A percentile compares a stretch with the other conserved stretches of the same genome.
Conservation (phyloP, 139 green algal species). For the Ettlia oleoabundans region DNA sequence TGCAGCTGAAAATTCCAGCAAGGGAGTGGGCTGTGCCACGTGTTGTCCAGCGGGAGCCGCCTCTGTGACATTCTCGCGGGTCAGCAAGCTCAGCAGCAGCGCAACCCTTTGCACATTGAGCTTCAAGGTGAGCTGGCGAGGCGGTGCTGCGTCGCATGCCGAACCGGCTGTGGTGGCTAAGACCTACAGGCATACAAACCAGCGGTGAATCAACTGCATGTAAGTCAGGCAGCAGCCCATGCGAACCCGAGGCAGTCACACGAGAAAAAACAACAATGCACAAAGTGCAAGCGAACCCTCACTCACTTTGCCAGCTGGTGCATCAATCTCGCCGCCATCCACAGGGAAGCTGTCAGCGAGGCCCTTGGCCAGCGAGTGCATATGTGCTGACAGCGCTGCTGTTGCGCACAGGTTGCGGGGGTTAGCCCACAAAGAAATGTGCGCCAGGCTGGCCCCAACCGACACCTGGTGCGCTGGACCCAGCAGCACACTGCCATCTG, state of each 20-base stretch:
- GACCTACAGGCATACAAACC: too few relatives aligned
- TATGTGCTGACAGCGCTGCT: constrained; percentile 17
- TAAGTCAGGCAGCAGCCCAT: too few relatives aligned
- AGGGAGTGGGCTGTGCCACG: background rate
- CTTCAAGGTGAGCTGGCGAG: constrained; percentile 24
- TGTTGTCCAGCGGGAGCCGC: background rate
- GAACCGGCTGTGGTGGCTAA: background rate
- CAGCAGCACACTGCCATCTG: constrained; percentile 15
- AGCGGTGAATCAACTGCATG: too few relatives aligned
- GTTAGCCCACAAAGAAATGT: constrained; percentile 44
- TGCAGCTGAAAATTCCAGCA: constrained; percentile 19
- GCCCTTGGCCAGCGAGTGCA: background rate
- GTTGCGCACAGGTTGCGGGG: constrained; percentile 36
- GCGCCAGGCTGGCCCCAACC: constrained; percentile 11
- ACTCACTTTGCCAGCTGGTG: background rate
- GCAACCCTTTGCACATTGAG: constrained; percentile 27
- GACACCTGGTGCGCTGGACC: constrained; percentile 8
- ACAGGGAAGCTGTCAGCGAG: constrained; percentile 7
- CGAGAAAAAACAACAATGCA: too few relatives aligned
- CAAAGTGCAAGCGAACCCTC: background rate
- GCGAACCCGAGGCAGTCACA: too few relatives aligned
- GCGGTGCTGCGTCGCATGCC: background rate
- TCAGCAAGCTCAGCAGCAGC: constrained; percentile 31
- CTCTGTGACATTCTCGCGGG: background rate
- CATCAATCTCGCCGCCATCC: background rate